Conservation (phyloP, 139 green algal species). For the Chlorella sp. region DNA sequence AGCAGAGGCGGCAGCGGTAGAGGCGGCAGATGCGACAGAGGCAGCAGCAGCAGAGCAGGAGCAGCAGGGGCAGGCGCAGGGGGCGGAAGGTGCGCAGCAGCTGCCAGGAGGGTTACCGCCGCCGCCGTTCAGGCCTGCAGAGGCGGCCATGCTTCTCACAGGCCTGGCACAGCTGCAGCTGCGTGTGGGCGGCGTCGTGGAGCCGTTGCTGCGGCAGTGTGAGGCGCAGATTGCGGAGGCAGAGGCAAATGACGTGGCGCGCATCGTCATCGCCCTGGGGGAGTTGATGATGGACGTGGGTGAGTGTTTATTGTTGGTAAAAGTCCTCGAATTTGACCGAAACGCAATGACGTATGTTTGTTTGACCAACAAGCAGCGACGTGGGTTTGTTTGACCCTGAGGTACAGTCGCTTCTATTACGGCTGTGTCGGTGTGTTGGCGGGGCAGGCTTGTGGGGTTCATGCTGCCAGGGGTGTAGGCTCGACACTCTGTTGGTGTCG, state of each 20-base stretch:
- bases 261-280: slow-evolving; percentile 25
- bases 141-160: slow-evolving; percentile 27
- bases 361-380: too few relatives aligned
- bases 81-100: background rate
- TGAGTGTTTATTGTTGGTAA: too few relatives aligned
- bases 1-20: background rate
- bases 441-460: too few relatives aligned
- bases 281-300: slow-evolving; percentile 22
- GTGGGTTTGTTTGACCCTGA: too few relatives aligned
- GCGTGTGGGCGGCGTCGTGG: slow-evolving; percentile 10
- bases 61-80: background rate
- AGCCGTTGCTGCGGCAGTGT: slow-evolving; percentile 15
- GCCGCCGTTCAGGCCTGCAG: background rate
- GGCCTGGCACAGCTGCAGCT: slow-evolving; percentile 15
- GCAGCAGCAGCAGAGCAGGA: background rate
- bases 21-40: background rate
- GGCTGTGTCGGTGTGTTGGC: too few relatives aligned
- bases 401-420: too few relatives aligned
- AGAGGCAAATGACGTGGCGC: background rate
- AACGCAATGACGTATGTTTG: too few relatives aligned
- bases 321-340: too few relatives aligned
- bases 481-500: too few relatives aligned
- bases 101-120: background rate
- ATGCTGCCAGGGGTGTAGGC: too few relatives aligned
- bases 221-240: background rate